Base-by-base conservation (phyloP, 805 yeast genomes). In the Candida chilensis region DNA sequence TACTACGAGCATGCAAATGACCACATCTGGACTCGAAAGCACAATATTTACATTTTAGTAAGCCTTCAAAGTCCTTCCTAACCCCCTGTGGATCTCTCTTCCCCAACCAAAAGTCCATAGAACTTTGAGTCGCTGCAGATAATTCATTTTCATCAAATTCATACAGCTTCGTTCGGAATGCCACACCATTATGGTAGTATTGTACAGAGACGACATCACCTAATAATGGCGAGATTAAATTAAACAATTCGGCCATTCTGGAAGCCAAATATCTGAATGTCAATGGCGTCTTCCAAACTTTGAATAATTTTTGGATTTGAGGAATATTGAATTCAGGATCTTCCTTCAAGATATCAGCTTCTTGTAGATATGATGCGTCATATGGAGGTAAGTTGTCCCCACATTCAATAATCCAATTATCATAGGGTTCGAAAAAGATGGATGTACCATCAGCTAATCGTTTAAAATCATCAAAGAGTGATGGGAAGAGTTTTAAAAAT, bases 61-160 rank as follows among this genome's bases (percentile, higher is more conserved):
- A n/a, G n/a, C n/a, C n/a, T n/a, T n/a, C n/a, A n/a, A n/a, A n/a
- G n/a, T n/a, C n/a, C n/a, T n/a, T n/a, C n/a, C n/a, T n/a, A n/a
- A n/a, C n/a, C n/a, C 54, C 32, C 46, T 48, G 24, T 2, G 84
- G 82, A 3, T 45, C 47, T 27, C 81, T 51, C 19, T 50, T 40
- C 1, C 87, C 87, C 40, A 59, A 56, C 87, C 87, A 80, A 37
- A 75, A 69, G 16, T 44, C 43, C 30, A 68, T 39, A 3, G 74
- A 58, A 8, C 47, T 38, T 0, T 37, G 27, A 2, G 68, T 45
- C 5, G 54, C 46, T 3, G 38, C 20, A 1, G 51, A 36, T 3
- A 72, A 41, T 9, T 37, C 42, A 0, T 37, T 29, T 4, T 45
- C 41, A 29, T 64, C 54, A 41, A 60, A 74, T 3, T 47, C 33